Percentiles rank a stretch among this genome's conserved stretches.
Conservation (phyloP, 805 yeast genomes). For the Yamadazyma laniorum region DNA sequence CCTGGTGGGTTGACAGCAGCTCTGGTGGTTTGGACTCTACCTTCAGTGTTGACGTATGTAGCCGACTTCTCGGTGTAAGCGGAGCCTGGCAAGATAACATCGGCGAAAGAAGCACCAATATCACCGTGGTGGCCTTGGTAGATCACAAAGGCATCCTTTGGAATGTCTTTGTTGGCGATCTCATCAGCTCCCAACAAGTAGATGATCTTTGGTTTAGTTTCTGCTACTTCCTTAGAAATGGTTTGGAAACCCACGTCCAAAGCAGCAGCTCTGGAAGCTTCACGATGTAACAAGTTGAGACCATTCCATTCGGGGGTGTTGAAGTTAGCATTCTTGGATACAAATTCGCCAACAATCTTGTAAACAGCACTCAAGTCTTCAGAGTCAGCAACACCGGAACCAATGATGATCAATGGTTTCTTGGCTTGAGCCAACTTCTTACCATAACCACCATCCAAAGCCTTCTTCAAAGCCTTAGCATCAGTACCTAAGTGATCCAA, state of each 20-base stretch:
- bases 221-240: constrained; percentile 44
- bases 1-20: constrained; percentile 90
- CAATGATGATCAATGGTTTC: constrained; percentile 76
- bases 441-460: constrained; percentile 69
- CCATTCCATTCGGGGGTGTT: constrained; percentile 79
- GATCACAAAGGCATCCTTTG: constrained; percentile 81
- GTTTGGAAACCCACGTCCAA: constrained; percentile 77
- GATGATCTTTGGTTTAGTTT: constrained; percentile 64
- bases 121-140: constrained; percentile 95
- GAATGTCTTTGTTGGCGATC: constrained; percentile 63
- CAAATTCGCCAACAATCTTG: constrained; percentile 60
- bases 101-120: constrained; percentile 82
- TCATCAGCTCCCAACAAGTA: constrained; percentile 87
- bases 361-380: constrained; percentile 61
- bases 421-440: constrained; percentile 62
- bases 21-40: constrained; percentile 79
- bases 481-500: constrained; percentile 61
- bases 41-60: constrained; percentile 86
- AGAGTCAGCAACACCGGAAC: constrained; percentile 73
- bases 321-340: constrained; percentile 53
- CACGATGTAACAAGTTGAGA: constrained; percentile 74
- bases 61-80: constrained; percentile 87
- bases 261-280: constrained; percentile 86
- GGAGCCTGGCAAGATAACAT: constrained; percentile 80
- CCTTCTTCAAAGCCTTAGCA: constrained; percentile 54